Conservation (phyloP, 2,329 filamentous ascomycete species). For the Ophiostoma piceae region DNA sequence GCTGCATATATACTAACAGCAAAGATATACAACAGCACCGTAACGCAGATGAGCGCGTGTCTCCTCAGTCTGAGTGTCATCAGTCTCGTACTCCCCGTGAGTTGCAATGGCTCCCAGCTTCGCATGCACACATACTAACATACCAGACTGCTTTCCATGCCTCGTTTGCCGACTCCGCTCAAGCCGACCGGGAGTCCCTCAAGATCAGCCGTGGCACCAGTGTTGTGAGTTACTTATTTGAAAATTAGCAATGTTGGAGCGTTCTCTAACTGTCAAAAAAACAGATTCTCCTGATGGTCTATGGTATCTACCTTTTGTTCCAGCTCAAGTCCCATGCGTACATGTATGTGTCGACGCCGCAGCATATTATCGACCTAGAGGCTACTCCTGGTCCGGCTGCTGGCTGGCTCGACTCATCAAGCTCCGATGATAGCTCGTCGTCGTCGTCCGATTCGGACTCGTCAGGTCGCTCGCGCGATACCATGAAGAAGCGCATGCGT, state of each 20-base stretch:
- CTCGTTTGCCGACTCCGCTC: slow-evolving; percentile 60
- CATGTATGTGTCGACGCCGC: slow-evolving; percentile 86
- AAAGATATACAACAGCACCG: slow-evolving; percentile 86
- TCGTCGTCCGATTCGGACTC: slow-evolving; percentile 59
- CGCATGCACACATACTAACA: background rate
- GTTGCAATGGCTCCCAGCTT: slow-evolving; percentile 32
- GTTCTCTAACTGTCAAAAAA: background rate
- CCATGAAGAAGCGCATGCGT: slow-evolving; percentile 59
- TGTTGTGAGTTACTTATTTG: slow-evolving; percentile 54
- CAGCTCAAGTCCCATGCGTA: slow-evolving; percentile 89
- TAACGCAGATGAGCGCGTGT: slow-evolving; percentile 94
- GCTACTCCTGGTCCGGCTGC: slow-evolving; percentile 78
- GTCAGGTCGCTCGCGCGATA: slow-evolving; percentile 40
- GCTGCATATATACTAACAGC: background rate
- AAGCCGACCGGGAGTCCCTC: slow-evolving; percentile 66
- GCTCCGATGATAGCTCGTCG: slow-evolving; percentile 27
- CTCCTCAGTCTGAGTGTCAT: slow-evolving; percentile 84
- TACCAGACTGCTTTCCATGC: slow-evolving; percentile 80
- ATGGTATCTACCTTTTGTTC: slow-evolving; percentile 78
- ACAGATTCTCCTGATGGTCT: slow-evolving; percentile 71
- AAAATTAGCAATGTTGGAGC: background rate
- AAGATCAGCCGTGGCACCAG: slow-evolving; percentile 87
- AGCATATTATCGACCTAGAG: slow-evolving; percentile 89
- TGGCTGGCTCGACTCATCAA: slow-evolving; percentile 70
- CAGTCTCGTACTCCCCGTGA: slow-evolving; percentile 75